A percentile compares a stretch with the other conserved stretches of the same genome.
Conservation (phyloP, 2,329 filamentous ascomycete genomes). For the Aspergillus thermomutatus region DNA sequence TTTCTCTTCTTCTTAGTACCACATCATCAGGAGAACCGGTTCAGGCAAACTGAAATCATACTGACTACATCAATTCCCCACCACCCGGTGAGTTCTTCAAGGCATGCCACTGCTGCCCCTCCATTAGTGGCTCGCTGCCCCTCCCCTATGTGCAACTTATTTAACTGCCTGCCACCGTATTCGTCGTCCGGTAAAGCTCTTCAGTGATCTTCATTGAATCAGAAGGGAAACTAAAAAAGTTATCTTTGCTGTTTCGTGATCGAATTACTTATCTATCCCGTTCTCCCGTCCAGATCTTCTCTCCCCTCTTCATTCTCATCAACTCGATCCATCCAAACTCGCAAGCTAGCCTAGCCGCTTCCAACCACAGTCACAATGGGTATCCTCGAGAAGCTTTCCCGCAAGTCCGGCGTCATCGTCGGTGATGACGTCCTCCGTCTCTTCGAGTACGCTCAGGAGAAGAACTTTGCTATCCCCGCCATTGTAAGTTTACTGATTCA, state of each 20-base stretch:
- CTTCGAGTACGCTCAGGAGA: constrained; percentile 85
- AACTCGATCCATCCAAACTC: background rate
- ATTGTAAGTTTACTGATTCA: constrained; percentile 50
- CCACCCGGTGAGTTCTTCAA: constrained; percentile 34
- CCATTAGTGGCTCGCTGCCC: constrained; percentile 13
- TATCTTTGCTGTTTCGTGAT: constrained; percentile 1
- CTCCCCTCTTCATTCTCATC: constrained; percentile 3
- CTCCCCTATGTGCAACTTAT: constrained; percentile 11
- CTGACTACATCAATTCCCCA: constrained; percentile 36
- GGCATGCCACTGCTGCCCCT: constrained; percentile 15
- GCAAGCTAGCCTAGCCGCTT: constrained; percentile 2
- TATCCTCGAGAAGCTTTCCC: constrained; percentile 54
- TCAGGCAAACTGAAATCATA: constrained; percentile 27
- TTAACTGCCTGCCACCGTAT: constrained; percentile 18
- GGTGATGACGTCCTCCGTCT: constrained; percentile 67
- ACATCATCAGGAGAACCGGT: background rate
- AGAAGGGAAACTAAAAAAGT: background rate
- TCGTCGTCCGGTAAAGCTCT: constrained; percentile 26
- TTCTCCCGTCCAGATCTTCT: constrained; percentile 6
- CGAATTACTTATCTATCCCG: constrained; percentile 9
- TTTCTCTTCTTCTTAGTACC: background rate
- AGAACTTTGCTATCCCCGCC: constrained; percentile 84
- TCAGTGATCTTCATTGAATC: background rate
- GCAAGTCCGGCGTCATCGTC: constrained; percentile 65
- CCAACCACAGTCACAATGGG: constrained; percentile 35